Evolutionary conservation across 176 grass and related monocot genomes (phyloP).

Genomic region (Chloris gayana): DNA sequence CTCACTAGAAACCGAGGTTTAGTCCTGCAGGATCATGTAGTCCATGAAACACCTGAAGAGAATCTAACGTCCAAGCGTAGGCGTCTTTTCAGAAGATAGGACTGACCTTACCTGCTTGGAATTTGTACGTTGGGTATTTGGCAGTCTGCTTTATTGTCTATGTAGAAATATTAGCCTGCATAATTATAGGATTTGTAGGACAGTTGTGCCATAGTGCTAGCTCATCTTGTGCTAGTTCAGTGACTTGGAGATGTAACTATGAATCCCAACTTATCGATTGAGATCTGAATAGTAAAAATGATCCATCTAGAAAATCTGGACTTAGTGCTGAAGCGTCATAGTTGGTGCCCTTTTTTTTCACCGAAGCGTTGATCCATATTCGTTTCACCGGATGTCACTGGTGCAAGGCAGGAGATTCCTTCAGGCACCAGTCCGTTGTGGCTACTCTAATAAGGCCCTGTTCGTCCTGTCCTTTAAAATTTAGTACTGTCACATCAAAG

Average conservation of each 20-base stretch:
- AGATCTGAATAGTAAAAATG: neutral
- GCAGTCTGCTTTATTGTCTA: slow-evolving; percentile 4
- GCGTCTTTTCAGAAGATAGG: slow-evolving; percentile 52
- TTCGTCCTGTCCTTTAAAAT: too few species aligned
- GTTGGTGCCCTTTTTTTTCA: too few species aligned
- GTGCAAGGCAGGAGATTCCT: too few species aligned
- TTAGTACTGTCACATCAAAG: too few species aligned
- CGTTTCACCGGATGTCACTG: too few species aligned
- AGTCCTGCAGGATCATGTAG: slow-evolving; percentile 64
- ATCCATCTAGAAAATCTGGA: too few species aligned
- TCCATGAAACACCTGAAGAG: slow-evolving; percentile 61
- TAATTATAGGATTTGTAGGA: slow-evolving; percentile 33
- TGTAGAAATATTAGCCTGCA: slow-evolving; percentile 11
- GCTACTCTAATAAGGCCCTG: too few species aligned
- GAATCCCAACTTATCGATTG: neutral
- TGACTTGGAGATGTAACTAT: slow-evolving; percentile 20
- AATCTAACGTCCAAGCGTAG: slow-evolving; percentile 44
- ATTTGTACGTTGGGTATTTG: neutral
- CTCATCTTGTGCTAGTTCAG: slow-evolving; percentile 24
- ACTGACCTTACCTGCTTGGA: slow-evolving; percentile 19
- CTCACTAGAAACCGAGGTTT: slow-evolving; percentile 67
- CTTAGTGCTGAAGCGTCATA: too few species aligned
- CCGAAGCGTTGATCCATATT: too few species aligned
- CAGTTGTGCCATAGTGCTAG: neutral
- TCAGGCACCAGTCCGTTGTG: too few species aligned